phyloP scores from a whole-genome alignment of 306 rosid species.

The Cucumis sativus region Cucumber_9930_V3 NC_026655.2:4113001-4113500 shows the following conservation, averaged over 20 bases:
- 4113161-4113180: not conserved
- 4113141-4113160: no score
- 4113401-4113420: not conserved
- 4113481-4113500: not conserved
- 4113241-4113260: not conserved
- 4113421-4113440: not conserved
- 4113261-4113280: not conserved
- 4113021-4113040: not conserved
- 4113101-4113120: not conserved
- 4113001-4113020: not conserved
- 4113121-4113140: not conserved
- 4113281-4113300: not conserved
- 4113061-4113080: not conserved
- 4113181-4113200: not conserved
- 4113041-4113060: not conserved
- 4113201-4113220: not conserved
- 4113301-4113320: not conserved
- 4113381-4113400: not conserved
- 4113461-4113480: no score
- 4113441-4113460: no score
- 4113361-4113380: not conserved
- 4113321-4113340: not conserved
- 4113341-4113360: not conserved
- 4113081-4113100: not conserved
- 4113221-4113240: not conserved